Evolutionary conservation across 1,284 basidiomycete species (phyloP), one percentile per base, ranked within the genome.

Genomic region (Coniophora puteana): DNA sequence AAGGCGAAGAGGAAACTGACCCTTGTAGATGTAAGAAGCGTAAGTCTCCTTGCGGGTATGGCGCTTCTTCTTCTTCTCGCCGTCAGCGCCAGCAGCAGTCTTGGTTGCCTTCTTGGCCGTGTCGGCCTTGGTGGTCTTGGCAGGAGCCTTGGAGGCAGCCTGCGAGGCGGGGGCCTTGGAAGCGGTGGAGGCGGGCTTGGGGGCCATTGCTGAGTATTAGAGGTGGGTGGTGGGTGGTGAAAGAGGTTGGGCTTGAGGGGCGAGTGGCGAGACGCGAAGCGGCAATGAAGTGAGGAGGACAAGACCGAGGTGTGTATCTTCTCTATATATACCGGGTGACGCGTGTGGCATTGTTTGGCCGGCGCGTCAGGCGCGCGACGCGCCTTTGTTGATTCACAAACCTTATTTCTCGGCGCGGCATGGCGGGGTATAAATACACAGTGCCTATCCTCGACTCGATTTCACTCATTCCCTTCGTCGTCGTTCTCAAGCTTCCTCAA

Each of bases 11-110:
- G 23, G 21, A 37, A 1, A 16, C 36, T 41, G 31, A 29, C 83
- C 83, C 66, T 91, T 91, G 78, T 92, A 91, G 70, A 93, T 91
- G 76, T 92, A 93, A 6, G 87, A 88, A 23, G 86, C 86, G 74
- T 91, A 91, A 12, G 88, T 89, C 74, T 91, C 88, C 78, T 85
- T 87, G 64, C 83, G 71, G 48, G 80, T 67, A 76, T 90, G 91
- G 72, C 86, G 85, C 65, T 84, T 76, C 80, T 89, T 90, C 83
- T 92, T 90, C 73, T 88, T 83, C 53, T 80, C 81, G 38, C 76
- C 77, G 45, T 80, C 84, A 48, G 72, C 78, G 37, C 71, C 71
- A 24, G 76, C 61, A 35, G 74, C 67, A 38, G 48, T 50, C 32
- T 72, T 65, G 36, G 73, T 77, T 65, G 80, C 80, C 69, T 81